Conservation (phyloP, 441 rosid species). For the Pelargonium australe region DNA sequence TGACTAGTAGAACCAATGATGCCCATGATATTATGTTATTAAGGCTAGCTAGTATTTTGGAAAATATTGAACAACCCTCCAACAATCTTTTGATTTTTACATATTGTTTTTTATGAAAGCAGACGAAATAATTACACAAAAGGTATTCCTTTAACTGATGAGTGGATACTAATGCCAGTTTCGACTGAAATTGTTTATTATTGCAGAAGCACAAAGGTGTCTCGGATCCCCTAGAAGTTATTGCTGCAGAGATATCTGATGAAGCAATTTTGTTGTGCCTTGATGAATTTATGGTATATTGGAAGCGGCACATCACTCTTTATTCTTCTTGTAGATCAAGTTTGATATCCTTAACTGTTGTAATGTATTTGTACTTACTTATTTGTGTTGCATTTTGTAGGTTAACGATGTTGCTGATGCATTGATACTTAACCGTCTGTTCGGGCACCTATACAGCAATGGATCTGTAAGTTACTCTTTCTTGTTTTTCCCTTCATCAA, state of each 20-base stretch:
- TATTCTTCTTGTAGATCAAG: constrained; percentile 5
- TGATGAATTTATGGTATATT: constrained; percentile 89
- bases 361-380: neutral
- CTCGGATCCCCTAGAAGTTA: constrained; percentile 96
- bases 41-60: neutral
- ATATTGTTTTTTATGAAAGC: neutral
- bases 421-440: constrained; percentile 80
- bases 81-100: neutral
- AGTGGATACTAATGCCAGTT: constrained; percentile 7
- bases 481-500: neutral
- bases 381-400: constrained; percentile 27
- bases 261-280: constrained; percentile 80
- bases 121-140: neutral
- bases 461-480: constrained; percentile 62
- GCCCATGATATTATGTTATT: neutral
- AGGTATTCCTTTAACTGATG: neutral
- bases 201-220: constrained; percentile 89
- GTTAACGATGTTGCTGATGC: constrained; percentile 90
- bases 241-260: constrained; percentile 91
- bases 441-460: constrained; percentile 65
- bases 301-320: constrained; percentile 1
- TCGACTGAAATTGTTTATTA: constrained; percentile 15
- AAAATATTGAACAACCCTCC: neutral
- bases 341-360: neutral
- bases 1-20: neutral